phyloP scores from a whole-genome alignment of 2,329 filamentous ascomycete species.

The Knoxdaviesia capensis region DNA sequence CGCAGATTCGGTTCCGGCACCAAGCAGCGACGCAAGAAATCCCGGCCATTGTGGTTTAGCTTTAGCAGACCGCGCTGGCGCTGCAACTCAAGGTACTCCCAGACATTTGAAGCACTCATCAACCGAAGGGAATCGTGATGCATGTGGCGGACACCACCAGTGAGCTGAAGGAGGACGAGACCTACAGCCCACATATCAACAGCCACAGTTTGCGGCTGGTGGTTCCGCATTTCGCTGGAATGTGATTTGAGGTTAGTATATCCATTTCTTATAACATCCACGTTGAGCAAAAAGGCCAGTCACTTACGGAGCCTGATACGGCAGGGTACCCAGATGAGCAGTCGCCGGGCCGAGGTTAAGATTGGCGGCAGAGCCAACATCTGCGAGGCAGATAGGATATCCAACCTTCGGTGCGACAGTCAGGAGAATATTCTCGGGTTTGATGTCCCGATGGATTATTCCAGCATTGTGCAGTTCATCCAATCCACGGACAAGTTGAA shows the following conservation, averaged over 20 bases:
- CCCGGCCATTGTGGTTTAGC: background rate
- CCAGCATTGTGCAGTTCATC: conserved; percentile 26
- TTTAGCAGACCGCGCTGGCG: no score
- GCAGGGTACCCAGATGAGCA: conserved; percentile 22
- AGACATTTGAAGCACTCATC: no score
- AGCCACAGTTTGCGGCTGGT: conserved; percentile 11
- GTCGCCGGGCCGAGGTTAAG: conserved; percentile 20
- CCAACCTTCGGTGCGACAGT: conserved; percentile 21
- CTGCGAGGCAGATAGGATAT: conserved; percentile 27
- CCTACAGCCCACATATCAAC: conserved; percentile 35
- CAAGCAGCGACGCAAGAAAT: conserved; percentile 3
- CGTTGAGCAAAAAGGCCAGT: no score
- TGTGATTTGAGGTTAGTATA: background rate
- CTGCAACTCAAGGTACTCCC: no score
- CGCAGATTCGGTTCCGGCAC: background rate
- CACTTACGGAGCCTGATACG: conserved; percentile 30
- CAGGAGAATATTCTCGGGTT: conserved; percentile 32
- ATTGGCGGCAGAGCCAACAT: conserved; percentile 29
- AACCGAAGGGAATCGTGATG: no score
- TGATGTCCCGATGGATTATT: conserved; percentile 31
- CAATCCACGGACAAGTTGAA: conserved; percentile 25
- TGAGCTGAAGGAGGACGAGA: conserved; percentile 16
- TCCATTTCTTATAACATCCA: background rate
- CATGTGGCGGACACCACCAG: no score
- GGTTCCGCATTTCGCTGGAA: conserved; percentile 19